These are phyloP conservation scores for Arctium minus DNA, from an alignment of 129 eudicot species.

Conservation along the genomic window DNA sequence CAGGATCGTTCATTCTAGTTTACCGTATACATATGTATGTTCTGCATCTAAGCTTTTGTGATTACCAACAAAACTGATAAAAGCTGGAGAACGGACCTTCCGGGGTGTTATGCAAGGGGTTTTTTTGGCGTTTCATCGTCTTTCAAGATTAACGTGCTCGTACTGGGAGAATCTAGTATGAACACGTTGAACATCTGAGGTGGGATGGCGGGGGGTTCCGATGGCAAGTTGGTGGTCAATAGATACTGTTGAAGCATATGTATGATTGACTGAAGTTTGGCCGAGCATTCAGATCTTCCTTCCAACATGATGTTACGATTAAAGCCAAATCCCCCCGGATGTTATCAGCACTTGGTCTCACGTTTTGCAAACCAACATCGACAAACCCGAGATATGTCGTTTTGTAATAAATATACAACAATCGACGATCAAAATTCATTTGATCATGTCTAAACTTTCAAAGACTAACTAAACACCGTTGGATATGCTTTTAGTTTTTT, in stretches of 20 bases:
- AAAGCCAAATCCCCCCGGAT: conserved; percentile 70
- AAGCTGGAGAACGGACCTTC: conserved; percentile 57
- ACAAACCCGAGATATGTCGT: neutral
- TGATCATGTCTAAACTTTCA: neutral
- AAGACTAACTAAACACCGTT: neutral
- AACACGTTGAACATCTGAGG: conserved; percentile 46
- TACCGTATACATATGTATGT: neutral
- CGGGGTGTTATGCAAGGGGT: conserved; percentile 40
- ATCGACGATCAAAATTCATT: neutral
- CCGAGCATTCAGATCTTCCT: conserved; percentile 70
- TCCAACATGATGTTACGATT: conserved; percentile 84
- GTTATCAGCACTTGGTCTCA: conserved; percentile 74
- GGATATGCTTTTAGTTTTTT: neutral
- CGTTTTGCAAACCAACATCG: conserved; percentile 45
- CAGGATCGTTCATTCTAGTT: neutral
- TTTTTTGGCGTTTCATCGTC: conserved; percentile 56
- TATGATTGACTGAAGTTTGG: conserved; percentile 80
- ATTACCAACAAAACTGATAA: conserved; percentile 47
- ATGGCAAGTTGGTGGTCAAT: conserved; percentile 33
- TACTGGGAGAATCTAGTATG: conserved; percentile 75
- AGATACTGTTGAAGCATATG: conserved; percentile 70
- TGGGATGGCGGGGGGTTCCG: conserved; percentile 42
- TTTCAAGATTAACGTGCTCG: conserved; percentile 59
- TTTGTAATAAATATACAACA: neutral
- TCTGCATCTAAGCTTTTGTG: neutral